Evolutionary conservation across 2,329 filamentous ascomycete species (phyloP), one percentile per base, ranked within the genome.

Genomic region (Cylindrodendrum hubeiense): DNA sequence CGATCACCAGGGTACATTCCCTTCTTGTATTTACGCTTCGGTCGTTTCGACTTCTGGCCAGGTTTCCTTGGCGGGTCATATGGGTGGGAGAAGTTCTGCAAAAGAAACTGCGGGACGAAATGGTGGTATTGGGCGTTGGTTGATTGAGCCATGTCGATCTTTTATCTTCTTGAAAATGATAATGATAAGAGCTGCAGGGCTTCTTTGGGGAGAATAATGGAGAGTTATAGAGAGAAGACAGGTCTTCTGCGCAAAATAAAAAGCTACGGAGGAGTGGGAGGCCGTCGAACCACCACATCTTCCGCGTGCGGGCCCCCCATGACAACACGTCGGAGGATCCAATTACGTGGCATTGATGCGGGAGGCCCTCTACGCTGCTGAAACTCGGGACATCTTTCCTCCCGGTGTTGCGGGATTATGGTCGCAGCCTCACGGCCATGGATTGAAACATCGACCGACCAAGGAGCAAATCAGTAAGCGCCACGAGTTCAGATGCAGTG

Each of bases 61-160:
- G 24, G 19, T n/a, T n/a, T n/a, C n/a, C 15, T 26, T 17, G 51
- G 51, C 5, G 41, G 33, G 4, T 33, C 34, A 19, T 49, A 55
- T 9, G 41, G 50, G 15, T 61, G 50, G 22, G 51, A 41, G 12
- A 54, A 55, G 51, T 61, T 61, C 51, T 33, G n/a, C 1, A 61
- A 49, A 5, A 61, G 43, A 30, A 61, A 61, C 33, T 61, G 50
- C 3, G 59, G 59, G 15, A 55, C 34, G 51, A 55, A 61, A 51
- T 55, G 59, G 26, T 61, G 59, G 37, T 55, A 61, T n/a, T 50
- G 30, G 15, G 33, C 6, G 17, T n/a, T 47, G 15, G 44, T 8
- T 28, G 44, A 5, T 19, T 8, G 17, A 26, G 44, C 8, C 44
- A 47, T 47, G 22, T 47, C 8, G 24, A 28, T 2, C 10, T 19